These are phyloP conservation scores for Lactarius evosmus DNA, from an alignment of 768 basidiomycete genomes.

Conservation along the genomic window DNA sequence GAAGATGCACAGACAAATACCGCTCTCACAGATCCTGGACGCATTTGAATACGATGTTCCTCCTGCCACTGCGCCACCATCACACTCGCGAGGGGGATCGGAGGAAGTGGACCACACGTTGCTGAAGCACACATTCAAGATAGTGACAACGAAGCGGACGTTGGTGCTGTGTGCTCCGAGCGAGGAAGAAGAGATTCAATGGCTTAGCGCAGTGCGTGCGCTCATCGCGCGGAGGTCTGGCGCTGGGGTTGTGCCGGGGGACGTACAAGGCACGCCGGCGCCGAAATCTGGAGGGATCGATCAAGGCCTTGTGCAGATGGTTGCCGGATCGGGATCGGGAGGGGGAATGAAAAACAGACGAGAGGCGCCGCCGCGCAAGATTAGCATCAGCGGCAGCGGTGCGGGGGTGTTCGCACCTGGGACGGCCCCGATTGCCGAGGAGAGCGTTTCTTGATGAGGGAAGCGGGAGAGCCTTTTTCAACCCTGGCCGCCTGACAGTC, in stretches of 20 bases:
- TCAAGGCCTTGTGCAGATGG: conserved; percentile 23
- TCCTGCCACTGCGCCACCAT: conserved; percentile 40
- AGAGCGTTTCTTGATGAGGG: conserved; percentile 23
- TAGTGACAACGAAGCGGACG: conserved; percentile 91
- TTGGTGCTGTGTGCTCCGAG: conserved; percentile 87
- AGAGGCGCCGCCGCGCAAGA: conserved; percentile 35
- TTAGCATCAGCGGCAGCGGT: conserved; percentile 36
- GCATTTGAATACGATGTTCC: conserved; percentile 84
- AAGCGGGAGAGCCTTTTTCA: background rate
- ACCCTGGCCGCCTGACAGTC: background rate
- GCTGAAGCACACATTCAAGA: conserved; percentile 78
- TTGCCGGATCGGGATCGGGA: conserved; percentile 28
- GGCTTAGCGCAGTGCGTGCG: conserved; percentile 92
- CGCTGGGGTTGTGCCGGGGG: conserved; percentile 36
- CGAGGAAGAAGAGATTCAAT: conserved; percentile 98
- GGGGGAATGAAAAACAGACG: conserved; percentile 30
- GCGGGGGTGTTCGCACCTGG: conserved; percentile 27
- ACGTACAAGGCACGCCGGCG: conserved; percentile 27
- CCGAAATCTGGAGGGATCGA: conserved; percentile 24
- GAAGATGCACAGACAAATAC: conserved; percentile 82
- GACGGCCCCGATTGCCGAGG: conserved; percentile 30
- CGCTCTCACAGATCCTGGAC: conserved; percentile 82
- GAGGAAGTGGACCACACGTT: conserved; percentile 40
- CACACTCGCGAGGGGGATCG: conserved; percentile 37
- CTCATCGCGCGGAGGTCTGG: conserved; percentile 70